Evolutionary conservation across 2,329 filamentous ascomycete species (phyloP), one percentile per base, ranked within the genome.

Genomic region (Aspergillus eucalypticola): DNA sequence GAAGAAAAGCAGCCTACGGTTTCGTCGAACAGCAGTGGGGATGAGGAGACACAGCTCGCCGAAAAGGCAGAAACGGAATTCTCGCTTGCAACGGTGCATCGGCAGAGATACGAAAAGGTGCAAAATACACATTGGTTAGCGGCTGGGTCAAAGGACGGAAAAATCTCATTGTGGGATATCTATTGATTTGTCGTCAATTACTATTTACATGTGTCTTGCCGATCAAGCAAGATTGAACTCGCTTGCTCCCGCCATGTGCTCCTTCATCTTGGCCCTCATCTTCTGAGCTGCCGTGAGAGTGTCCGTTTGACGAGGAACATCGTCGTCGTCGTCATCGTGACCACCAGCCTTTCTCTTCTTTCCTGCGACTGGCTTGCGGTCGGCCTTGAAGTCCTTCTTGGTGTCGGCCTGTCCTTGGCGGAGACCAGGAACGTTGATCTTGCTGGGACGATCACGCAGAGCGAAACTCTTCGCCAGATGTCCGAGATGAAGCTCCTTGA

Each of bases 381-480:
- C 76, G 3, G 76, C 75, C 72, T 81, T 83, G 68, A 76, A 79
- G 21, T 77, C 77, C 69, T 79, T 81, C 67, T 76, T 78, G 10
- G 74, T 76, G 41, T 78, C 81, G 27, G 78, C 75, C 67, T 77
- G 76, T 50, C 78, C 79, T 6, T 80, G 82, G 41, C 84, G 73
- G 56, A 85, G 71, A 56, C 79, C 78, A n/a, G 77, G 76, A 17
- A 80, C 76, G 64, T 80, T 81, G 62, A 99, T 96, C 53, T 90
- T 90, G 5, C 90, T 90, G 0, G 95, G 95, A 32, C 91, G 88
- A 75, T 99, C 95, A 64, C 96, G 84, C 66, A 99, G 79, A 1
- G 88, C 95, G 73, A 96, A 99, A 25, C 90, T 91, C 81, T 99
- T 99, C 7, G 94, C 94, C 65, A 95, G 81, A 81, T 99, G 95